These are phyloP conservation scores for Daldinia sp. DNA, from an alignment of 2,329 filamentous ascomycete genomes.

Conservation along the genomic window DNA sequence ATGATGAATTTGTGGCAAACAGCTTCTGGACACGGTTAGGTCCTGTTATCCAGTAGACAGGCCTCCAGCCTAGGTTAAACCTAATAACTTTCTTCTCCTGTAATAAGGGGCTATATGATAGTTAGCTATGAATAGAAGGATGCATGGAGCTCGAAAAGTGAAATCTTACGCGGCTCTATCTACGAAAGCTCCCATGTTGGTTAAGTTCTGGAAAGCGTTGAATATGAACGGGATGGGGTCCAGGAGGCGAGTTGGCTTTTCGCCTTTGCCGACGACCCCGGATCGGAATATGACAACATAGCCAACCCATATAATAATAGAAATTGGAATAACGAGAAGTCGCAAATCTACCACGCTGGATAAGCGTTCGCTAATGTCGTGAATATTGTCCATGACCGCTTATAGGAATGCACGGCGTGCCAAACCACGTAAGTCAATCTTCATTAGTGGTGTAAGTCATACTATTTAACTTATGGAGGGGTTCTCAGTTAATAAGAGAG, in stretches of 20 bases:
- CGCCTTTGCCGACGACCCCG: neutral
- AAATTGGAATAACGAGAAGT: neutral
- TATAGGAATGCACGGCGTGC: neutral
- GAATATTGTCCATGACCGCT: neutral
- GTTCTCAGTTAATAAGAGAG: neutral
- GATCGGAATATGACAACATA: slow-evolving; percentile 1
- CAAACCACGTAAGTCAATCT: neutral
- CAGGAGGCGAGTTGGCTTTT: slow-evolving; percentile 1
- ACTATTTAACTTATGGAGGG: neutral
- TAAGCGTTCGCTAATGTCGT: neutral
- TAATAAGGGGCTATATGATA: neutral
- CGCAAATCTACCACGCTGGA: neutral
- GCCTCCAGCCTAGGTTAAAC: neutral
- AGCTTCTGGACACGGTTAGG: slow-evolving; percentile 5
- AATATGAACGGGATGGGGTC: slow-evolving; percentile 17
- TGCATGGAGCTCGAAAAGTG: neutral
- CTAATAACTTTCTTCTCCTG: neutral
- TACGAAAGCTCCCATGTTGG: slow-evolving; percentile 11
- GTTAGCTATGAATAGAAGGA: neutral
- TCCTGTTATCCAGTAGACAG: slow-evolving; percentile 9
- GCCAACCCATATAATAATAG: neutral
- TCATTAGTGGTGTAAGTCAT: neutral
- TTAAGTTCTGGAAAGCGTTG: slow-evolving; percentile 15
- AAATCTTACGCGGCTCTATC: slow-evolving; percentile 4
- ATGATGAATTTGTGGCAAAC: neutral